Evolutionary conservation across 306 rosid species (phyloP), one percentile per base, ranked within the genome.

Genomic region (Ziziphus jujuba): DNA sequence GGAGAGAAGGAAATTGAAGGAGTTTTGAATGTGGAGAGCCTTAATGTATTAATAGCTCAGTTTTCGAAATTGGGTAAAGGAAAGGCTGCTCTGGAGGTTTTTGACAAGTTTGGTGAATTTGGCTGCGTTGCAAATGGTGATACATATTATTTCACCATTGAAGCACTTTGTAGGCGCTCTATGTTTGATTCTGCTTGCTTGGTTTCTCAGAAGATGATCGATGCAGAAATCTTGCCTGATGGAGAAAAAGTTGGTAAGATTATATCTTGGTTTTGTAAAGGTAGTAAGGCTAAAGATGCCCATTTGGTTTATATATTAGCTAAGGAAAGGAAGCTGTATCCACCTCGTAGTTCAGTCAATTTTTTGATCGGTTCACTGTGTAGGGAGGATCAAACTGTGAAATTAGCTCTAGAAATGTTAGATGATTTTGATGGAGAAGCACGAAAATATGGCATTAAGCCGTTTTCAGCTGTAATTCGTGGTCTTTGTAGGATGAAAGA

Each of bases 21-120:
- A 13, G 44, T 74, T 13, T 1, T 82, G 73, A 82, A 61, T 69
- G 78, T 59, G 11, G 68, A 56, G 40, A 77, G 75, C 76, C 83
- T 87, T 12, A 89, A 89, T 61, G 77, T 75, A 24, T 43, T 89
- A 69, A 76, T 89, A 60, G 64, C 54, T 51, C 70, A 78, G 2
- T 72, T 89, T 23, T 82, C 97, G 0, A 86, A 77, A 65, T 69
- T 89, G 80, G 87, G 92, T 8, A 84, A 87, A 78, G 98, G 89
- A 52, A 89, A 80, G 54, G 87, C 87, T 70, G 91, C 89, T 8
- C 53, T 86, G 22, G 93, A 79, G 70, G 92, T 69, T 14, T 82
- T 89, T 36, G 75, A 87, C 35, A 77, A 61, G 59, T 86, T 87
- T 34, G 87, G 53, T 64, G 82, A 50, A 55, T 79, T 86, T 43